Evolutionary conservation across 768 basidiomycete genomes (phyloP), one percentile per base, ranked within the genome.

Genomic region (Solioccasus polychromus): DNA sequence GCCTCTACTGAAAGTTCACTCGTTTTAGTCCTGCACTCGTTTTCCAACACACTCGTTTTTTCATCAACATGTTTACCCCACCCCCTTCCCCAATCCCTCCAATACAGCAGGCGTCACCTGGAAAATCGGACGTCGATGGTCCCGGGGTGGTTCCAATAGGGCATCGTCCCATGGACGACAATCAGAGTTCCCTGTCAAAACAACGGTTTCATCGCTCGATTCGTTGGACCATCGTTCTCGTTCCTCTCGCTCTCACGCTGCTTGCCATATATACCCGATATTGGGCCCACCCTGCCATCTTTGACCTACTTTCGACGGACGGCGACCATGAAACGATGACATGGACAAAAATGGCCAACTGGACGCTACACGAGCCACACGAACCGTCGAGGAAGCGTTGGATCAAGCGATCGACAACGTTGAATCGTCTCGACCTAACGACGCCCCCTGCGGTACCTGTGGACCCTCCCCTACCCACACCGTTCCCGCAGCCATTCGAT

Each of bases 401-500:
- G 35, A 18, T 45, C 42, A 47, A 49, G 31, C 61, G 50, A 48
- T n/a, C n/a, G n/a, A 34, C 49, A 26, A 37, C 36, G 26, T 25
- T 34, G 4, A 38, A 9, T 35, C 42, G 8, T 35, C 38, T 47
- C 17, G 48, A 37, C 23, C 39, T 55, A 10, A 41, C 62, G 5
- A 53, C 63, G 5, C 25, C 58, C 12, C 43, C 60, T 25, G 53
- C 68, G 8, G 54, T 66, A 50, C 42, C 70, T 54, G 29, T 44
- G 58, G 22, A 55, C 4, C 79, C 84, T 2, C 48, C 53, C 7
- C 72, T 90, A 20, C 86, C 88, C 8, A 80, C 78, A 5, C 89
- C 89, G 0, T 90, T 92, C 61, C 86, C 86, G 4, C 86, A 88
- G 50, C 74, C 87, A 0, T 82, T 82, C 59, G 88, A 88, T 58